Evolutionary conservation across 2,329 filamentous ascomycete species (phyloP).

Genomic region (Chalaropsis thielavioides): DNA sequence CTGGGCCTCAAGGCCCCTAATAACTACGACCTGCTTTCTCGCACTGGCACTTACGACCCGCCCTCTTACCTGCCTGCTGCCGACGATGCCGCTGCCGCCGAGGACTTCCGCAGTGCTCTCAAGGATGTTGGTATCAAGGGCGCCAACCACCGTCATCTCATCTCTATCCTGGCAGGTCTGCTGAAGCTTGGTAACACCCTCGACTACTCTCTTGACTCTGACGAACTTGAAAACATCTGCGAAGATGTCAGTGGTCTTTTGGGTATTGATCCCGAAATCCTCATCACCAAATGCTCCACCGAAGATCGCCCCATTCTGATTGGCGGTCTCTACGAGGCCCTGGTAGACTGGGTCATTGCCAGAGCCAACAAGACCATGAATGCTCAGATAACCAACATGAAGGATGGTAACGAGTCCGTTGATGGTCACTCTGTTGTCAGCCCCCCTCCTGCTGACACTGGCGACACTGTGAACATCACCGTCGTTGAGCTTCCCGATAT

Average conservation of each 20-base stretch:
- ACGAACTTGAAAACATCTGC: constrained; percentile 70
- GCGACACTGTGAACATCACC: constrained; percentile 78
- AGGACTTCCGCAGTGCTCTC: constrained; percentile 76
- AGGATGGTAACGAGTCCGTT: constrained; percentile 51
- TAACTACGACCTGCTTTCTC: constrained; percentile 62
- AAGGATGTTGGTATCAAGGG: constrained; percentile 93
- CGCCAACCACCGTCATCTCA: constrained; percentile 61
- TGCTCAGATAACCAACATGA: constrained; percentile 53
- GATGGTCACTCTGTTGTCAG: constrained; percentile 40
- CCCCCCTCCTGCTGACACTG: constrained; percentile 45
- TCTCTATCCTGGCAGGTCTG: constrained; percentile 72
- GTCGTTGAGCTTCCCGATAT: constrained; percentile 74
- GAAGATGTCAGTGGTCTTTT: constrained; percentile 81
- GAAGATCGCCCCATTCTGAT: constrained; percentile 73
- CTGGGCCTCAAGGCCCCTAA: constrained; percentile 65
- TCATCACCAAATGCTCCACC: constrained; percentile 65
- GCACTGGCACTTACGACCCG: constrained; percentile 71
- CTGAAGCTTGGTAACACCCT: constrained; percentile 85
- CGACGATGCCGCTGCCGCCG: constrained; percentile 81
- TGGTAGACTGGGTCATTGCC: constrained; percentile 86
- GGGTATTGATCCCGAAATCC: constrained; percentile 71
- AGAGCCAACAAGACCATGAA: constrained; percentile 80
- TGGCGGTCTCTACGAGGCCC: constrained; percentile 75
- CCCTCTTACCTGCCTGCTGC: constrained; percentile 82
- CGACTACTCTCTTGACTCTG: constrained; percentile 70